Conservation (phyloP, 306 rosid species). For the Leucaena leucocephala region DNA sequence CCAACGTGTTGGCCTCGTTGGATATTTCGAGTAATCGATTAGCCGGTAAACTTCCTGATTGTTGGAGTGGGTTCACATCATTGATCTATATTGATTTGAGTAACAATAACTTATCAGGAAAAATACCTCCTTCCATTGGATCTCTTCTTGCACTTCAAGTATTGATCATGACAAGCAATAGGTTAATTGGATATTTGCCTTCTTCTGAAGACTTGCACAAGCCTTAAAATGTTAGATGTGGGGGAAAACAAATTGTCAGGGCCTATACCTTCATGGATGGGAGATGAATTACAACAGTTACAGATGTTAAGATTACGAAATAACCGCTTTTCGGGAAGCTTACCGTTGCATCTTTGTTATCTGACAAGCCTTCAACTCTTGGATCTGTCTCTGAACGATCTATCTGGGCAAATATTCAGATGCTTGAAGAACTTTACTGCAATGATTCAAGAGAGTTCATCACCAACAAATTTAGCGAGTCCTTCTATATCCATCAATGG, state of each 20-base stretch:
- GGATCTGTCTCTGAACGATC: slow-evolving; percentile 31
- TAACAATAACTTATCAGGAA: slow-evolving; percentile 25
- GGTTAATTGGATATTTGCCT: neutral
- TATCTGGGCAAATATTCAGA: slow-evolving; percentile 12
- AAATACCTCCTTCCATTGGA: slow-evolving; percentile 30
- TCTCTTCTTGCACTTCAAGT: neutral
- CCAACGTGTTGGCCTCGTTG: neutral
- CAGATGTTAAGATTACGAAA: slow-evolving; percentile 22
- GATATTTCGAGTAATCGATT: slow-evolving; percentile 24
- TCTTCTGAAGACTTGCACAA: slow-evolving; percentile 29
- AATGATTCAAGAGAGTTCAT: slow-evolving; percentile 23
- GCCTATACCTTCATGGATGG: slow-evolving; percentile 35
- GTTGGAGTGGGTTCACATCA: slow-evolving; percentile 31
- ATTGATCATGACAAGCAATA: slow-evolving; percentile 27
- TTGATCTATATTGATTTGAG: slow-evolving; percentile 33
- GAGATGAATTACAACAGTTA: neutral
- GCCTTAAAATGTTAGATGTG: slow-evolving; percentile 16
- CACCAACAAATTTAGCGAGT: neutral
- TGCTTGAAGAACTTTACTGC: slow-evolving; percentile 35
- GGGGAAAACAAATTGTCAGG: slow-evolving; percentile 31
- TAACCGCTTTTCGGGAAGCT: slow-evolving; percentile 18
- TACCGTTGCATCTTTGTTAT: slow-evolving; percentile 25
- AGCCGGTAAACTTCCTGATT: slow-evolving; percentile 22
- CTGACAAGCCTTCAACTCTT: slow-evolving; percentile 11
- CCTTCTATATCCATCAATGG: neutral